Evolutionary conservation across 129 eudicot genomes (phyloP).

Genomic region (Pseudognaphalium luteoalbum): DNA sequence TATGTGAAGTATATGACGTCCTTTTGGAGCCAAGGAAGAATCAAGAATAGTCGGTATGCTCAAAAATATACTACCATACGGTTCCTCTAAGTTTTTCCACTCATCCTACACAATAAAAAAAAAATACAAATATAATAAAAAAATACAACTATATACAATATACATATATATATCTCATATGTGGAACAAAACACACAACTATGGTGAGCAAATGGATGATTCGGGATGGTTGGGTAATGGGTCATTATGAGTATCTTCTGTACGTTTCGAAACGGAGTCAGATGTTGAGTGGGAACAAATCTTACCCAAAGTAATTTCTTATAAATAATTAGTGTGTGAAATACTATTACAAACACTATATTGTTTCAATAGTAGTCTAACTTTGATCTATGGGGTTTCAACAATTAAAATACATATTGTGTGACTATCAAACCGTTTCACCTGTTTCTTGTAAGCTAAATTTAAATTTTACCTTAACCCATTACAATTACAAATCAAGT

Average conservation of each 20-base stretch:
- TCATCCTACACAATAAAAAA: conserved; percentile 48
- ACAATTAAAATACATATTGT: no score
- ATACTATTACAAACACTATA: background rate
- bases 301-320: background rate
- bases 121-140: no score
- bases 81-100: conserved; percentile 78
- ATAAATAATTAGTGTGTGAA: background rate
- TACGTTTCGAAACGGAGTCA: background rate
- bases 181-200: background rate
- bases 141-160: no score
- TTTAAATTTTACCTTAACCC: no score
- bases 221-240: background rate
- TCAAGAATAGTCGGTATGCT: conserved; percentile 97
- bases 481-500: no score
- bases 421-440: no score
- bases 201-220: background rate
- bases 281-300: background rate
- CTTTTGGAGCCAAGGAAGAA: conserved; percentile 91
- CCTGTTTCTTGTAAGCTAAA: no score
- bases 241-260: background rate
- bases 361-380: background rate
- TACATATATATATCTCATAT: background rate
- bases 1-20: conserved; percentile 96
- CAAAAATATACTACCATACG: conserved; percentile 96
- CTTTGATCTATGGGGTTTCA: background rate